These are phyloP conservation scores for Ceriops zippeliana DNA, from an alignment of 345 rosid genomes.

Conservation along the genomic window DNA sequence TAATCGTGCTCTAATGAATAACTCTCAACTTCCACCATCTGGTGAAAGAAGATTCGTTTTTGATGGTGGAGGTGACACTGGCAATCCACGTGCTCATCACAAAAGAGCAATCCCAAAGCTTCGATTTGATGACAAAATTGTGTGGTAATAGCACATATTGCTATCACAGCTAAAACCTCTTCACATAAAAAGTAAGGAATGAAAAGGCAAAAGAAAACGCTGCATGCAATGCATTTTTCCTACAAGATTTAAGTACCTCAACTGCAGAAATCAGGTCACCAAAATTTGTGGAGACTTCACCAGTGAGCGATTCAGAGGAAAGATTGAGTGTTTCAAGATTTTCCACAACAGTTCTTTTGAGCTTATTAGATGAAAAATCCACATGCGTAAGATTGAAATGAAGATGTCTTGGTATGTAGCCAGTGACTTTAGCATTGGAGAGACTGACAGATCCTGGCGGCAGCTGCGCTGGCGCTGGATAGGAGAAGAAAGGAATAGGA, in stretches of 20 bases:
- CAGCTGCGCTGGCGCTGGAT: too few species aligned
- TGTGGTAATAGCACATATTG: too few species aligned
- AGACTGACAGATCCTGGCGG: conserved; percentile 38
- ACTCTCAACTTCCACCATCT: conserved; percentile 26
- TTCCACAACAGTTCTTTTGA: conserved; percentile 30
- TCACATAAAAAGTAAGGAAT: conserved; percentile 37
- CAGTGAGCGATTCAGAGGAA: too few species aligned
- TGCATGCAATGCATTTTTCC: too few species aligned
- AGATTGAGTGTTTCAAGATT: too few species aligned
- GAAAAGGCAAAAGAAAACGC: too few species aligned
- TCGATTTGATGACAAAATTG: conserved; percentile 42
- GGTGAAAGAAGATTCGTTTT: conserved; percentile 48
- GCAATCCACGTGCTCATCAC: conserved; percentile 88
- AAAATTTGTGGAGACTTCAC: too few species aligned
- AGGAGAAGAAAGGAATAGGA: too few species aligned
- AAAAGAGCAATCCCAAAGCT: conserved; percentile 73
- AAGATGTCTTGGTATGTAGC: conserved; percentile 47
- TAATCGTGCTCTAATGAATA: conserved; percentile 41
- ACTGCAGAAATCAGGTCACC: too few species aligned
- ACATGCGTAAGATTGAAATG: conserved; percentile 41
- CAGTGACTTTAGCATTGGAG: conserved; percentile 65
- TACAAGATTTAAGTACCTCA: too few species aligned
- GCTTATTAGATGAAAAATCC: too few species aligned
- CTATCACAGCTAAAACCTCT: conserved; percentile 29
- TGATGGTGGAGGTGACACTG: conserved; percentile 75